phyloP scores from a whole-genome alignment of 305 asterid genomes.

The Solanum hybrid region DNA sequence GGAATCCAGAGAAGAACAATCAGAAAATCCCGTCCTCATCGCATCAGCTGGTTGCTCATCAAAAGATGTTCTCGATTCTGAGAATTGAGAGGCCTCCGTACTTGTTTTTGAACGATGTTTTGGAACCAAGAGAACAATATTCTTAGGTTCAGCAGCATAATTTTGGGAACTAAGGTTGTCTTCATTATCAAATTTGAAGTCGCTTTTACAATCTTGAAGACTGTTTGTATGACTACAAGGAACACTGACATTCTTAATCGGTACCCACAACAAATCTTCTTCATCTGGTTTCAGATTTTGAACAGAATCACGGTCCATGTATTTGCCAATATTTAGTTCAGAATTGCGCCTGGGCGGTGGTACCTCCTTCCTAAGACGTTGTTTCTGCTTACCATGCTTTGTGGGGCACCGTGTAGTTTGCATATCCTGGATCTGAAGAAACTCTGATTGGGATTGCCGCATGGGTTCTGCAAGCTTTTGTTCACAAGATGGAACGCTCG shows the following conservation, averaged over 20 bases:
- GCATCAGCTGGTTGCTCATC: slow-evolving; percentile 32
- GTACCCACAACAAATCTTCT: slow-evolving; percentile 25
- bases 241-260: slow-evolving; percentile 15
- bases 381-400: slow-evolving; percentile 27
- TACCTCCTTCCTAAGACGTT: slow-evolving; percentile 20
- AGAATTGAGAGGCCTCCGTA: slow-evolving; percentile 32
- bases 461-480: slow-evolving; percentile 15
- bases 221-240: slow-evolving; percentile 20
- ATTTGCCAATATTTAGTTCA: slow-evolving; percentile 17
- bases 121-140: slow-evolving; percentile 34
- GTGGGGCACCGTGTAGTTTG: slow-evolving; percentile 18
- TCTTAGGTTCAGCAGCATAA: slow-evolving; percentile 27
- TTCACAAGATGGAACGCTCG: slow-evolving; percentile 10
- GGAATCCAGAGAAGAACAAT: slow-evolving; percentile 40
- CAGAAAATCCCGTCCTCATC: slow-evolving; percentile 29
- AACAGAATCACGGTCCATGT: slow-evolving; percentile 24
- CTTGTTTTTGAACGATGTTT: slow-evolving; percentile 27
- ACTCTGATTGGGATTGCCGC: slow-evolving; percentile 29
- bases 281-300: slow-evolving; percentile 19
- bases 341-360: slow-evolving; percentile 20
- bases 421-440: slow-evolving; percentile 22
- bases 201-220: slow-evolving; percentile 22
- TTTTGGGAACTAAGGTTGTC: slow-evolving; percentile 19
- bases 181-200: slow-evolving; percentile 14
- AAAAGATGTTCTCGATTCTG: slow-evolving; percentile 35